Evolutionary conservation across 73 alveolate species (phyloP), one percentile per base, ranked within the genome.

Genomic region (Urostyla sp.): DNA sequence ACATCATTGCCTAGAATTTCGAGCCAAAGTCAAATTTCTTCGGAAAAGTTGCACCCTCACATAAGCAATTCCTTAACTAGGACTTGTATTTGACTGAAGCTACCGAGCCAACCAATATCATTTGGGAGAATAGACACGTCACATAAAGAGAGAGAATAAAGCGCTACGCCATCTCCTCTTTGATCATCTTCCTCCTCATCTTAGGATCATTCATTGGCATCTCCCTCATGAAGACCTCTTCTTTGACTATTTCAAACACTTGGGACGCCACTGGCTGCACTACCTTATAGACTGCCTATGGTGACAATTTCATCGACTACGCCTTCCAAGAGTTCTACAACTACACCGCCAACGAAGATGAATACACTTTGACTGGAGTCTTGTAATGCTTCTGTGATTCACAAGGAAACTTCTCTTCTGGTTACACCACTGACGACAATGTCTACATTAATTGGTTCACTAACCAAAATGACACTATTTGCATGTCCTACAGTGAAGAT

Each of bases 41-140:
- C 15, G 56, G 76, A 7, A 59, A 6, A 5, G 37, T 15, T 13
- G 5, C 10, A 11, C 57, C 76, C 18, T 11, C 58, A 6, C 49
- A 24, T 3, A 24, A 11, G 5, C 13, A 59, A 32, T 59, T 59
- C 52, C 6, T 59, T n/a, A 55, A 55, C n/a, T 37, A 59, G 30
- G 56, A 23, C 27, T 27, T 59, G 3, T 31, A 10, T 21, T 20
- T 59, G 23, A 32, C 15, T 3, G 76, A 59, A 23, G 75, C 87
- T 24, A 32, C 67, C 13, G 92, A 83, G 54, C 92, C 92, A 5
- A 73, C 92, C 10, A 51, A 82, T 13, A 83, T 83, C 51, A 61
- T 83, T 6, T 83, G 92, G 92, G 92, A 83, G 35, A 83, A 83
- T 43, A 66, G 84, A 40, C 84, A 83, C 44, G 46, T 58, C 8